These are phyloP conservation scores for Penicillium digitatum DNA, from an alignment of 2,329 filamentous ascomycete genomes.

Conservation along the genomic window DNA sequence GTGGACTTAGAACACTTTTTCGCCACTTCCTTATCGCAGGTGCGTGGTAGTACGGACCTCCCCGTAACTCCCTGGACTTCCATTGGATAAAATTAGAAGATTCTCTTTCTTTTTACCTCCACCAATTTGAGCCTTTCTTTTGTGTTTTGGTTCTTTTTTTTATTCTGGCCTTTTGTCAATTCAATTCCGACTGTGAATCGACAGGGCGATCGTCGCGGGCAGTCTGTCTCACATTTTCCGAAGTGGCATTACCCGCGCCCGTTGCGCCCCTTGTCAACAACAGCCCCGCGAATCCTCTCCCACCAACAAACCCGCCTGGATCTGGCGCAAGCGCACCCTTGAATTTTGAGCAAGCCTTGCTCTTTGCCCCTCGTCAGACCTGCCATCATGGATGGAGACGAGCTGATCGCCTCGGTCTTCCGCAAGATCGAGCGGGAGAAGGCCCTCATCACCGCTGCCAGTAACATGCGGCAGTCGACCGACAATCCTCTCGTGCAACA, in stretches of 20 bases:
- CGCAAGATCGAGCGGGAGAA: slow-evolving; percentile 98
- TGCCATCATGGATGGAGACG: slow-evolving; percentile 56
- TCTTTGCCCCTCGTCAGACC: slow-evolving; percentile 13
- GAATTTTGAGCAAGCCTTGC: slow-evolving; percentile 14
- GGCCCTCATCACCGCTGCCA: slow-evolving; percentile 88
- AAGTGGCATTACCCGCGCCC: slow-evolving; percentile 24
- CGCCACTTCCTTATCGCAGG: slow-evolving; percentile 1
- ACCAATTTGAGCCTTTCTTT: neutral
- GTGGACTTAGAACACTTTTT: neutral
- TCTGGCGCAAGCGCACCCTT: slow-evolving; percentile 11
- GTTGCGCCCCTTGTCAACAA: slow-evolving; percentile 26
- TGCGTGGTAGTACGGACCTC: neutral
- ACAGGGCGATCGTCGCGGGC: slow-evolving; percentile 2
- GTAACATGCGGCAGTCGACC: slow-evolving; percentile 91
- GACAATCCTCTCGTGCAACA: slow-evolving; percentile 89
- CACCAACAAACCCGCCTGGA: slow-evolving; percentile 14
- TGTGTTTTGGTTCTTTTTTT: neutral
- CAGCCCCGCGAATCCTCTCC: slow-evolving; percentile 27
- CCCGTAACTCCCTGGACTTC: neutral
- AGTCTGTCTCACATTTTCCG: slow-evolving; percentile 23
- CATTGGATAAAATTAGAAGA: neutral
- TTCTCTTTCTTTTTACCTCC: neutral
- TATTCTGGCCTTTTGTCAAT: neutral
- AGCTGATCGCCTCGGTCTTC: slow-evolving; percentile 72
- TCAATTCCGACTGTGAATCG: neutral